These are phyloP conservation scores for Asterionellopsis glacialis DNA, from an alignment of 108 stramenopile species.

Conservation along the genomic window DNA sequence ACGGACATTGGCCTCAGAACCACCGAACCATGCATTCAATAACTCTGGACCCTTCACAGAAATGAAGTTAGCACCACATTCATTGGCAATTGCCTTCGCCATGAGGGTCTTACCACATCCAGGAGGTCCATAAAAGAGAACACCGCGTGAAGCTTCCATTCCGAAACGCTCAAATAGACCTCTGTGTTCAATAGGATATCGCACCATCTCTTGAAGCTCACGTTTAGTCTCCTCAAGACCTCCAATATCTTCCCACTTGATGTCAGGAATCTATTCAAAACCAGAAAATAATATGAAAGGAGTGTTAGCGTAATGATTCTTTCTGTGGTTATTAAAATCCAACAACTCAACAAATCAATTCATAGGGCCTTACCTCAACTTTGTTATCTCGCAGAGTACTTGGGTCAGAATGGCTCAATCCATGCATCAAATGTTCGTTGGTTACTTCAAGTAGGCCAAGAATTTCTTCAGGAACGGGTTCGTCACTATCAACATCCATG, in stretches of 20 bases:
- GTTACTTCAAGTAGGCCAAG: conserved; percentile 80
- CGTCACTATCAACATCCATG: conserved; percentile 83
- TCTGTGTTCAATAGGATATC: conserved; percentile 97
- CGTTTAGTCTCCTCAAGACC: conserved; percentile 98
- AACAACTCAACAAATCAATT: too few species aligned
- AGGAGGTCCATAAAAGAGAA: conserved; percentile 99
- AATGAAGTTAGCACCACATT: conserved; percentile 99
- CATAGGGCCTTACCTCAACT: conserved; percentile 77
- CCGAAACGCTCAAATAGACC: conserved; percentile 96
- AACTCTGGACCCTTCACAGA: conserved; percentile 98
- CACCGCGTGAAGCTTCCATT: conserved; percentile 94
- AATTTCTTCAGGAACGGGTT: conserved; percentile 66
- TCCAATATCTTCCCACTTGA: conserved; percentile 98
- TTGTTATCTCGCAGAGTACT: conserved; percentile 91
- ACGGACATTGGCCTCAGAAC: conserved; percentile 97
- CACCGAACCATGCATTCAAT: conserved; percentile 98
- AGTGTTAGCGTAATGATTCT: too few species aligned
- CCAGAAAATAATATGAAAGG: too few species aligned
- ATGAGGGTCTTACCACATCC: conserved; percentile 98
- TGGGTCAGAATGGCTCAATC: conserved; percentile 85
- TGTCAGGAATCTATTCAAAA: conserved; percentile 92
- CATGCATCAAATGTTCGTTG: conserved; percentile 90
- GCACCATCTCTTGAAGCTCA: conserved; percentile 98
- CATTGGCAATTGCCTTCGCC: conserved; percentile 99
- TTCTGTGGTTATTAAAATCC: too few species aligned